phyloP scores from a whole-genome alignment of 495 filamentous ascomycete species.

The Trypethelium eluteriae region DNA sequence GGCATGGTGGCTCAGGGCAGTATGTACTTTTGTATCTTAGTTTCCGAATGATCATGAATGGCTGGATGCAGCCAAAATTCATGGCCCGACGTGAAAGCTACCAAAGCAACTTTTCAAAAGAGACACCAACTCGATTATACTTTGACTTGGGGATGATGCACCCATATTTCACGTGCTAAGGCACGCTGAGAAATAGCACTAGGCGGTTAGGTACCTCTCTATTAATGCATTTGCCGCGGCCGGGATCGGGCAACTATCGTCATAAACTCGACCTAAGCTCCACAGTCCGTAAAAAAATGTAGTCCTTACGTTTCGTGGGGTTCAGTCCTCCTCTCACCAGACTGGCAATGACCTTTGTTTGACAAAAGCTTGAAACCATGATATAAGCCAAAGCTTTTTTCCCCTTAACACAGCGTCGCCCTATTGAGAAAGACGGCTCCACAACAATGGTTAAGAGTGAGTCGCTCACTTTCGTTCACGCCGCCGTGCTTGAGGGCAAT shows the following conservation, averaged over 20 bases:
- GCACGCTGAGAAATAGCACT: too few relatives aligned
- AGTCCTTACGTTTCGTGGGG: not conserved
- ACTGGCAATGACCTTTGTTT: not conserved
- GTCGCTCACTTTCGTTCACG: not conserved
- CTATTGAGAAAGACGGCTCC: not conserved
- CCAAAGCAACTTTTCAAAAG: too few relatives aligned
- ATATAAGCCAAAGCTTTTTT: not conserved
- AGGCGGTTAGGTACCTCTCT: too few relatives aligned
- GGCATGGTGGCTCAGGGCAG: too few relatives aligned
- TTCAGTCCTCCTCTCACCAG: not conserved
- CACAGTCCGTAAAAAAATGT: not conserved
- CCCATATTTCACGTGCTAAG: too few relatives aligned
- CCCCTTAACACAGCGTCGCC: not conserved
- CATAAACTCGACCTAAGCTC: constrained; percentile 3
- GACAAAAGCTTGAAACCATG: not conserved
- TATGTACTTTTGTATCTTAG: too few relatives aligned
- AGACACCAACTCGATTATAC: too few relatives aligned
- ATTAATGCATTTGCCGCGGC: not conserved
- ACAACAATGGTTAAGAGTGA: not conserved
- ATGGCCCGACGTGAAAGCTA: too few relatives aligned
- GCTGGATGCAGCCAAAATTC: too few relatives aligned
- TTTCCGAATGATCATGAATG: too few relatives aligned
- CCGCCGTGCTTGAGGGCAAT: not conserved
- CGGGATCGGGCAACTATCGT: not conserved
- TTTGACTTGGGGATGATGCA: too few relatives aligned